Evolutionary conservation across 2,329 filamentous ascomycete genomes (phyloP), one percentile per base, ranked within the genome.

Genomic region (Coniochaeta sp.): DNA sequence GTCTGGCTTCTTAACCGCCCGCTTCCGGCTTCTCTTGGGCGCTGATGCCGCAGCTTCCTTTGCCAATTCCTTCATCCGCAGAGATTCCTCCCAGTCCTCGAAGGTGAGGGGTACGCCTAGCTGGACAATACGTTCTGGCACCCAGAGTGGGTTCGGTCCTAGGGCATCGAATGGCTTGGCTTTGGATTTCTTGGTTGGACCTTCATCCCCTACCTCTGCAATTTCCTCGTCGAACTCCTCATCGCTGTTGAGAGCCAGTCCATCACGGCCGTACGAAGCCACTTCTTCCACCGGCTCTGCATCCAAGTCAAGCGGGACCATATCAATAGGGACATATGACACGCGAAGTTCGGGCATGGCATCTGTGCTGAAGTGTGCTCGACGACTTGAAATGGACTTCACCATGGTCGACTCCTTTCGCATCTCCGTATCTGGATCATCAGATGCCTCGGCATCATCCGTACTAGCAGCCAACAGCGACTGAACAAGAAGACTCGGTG

Each of bases 221-320:
- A 33, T 60, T 24, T 67, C 70, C 70, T 67, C 79, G 0, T 79
- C 79, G 16, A 84, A 76, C 11, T 90, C 87, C 40, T 90, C 86
- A 59, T 91, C 88, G 62, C 83, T 85, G 64, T 85, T 84, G n/a
- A 86, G 76, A 1, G 84, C 84, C 16, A 87, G 71, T 0, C 83
- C 83, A 55, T 77, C 77, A 31, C 84, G 78, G 1, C 77, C 80
- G 64, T 74, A 80, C 0, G 71, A 64, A 2, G 82, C 79, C 1
- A 79, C 64, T 19, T 63, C 77, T 62, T 85, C 85, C 17, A 90
- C 87, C 33, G 85, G 82, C 69, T 97, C 93, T 0, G 81, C 79
- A 12, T 85, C 82, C 26, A 97, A 75, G 67, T 96, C 86, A 43
- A 98, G 81, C 0, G 86, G 86, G 2, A 96, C 90, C 17, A 97